Evolutionary conservation across 129 eudicot species (phyloP), one percentile per base, ranked within the genome.

Genomic region (Ambrosia trifida): DNA sequence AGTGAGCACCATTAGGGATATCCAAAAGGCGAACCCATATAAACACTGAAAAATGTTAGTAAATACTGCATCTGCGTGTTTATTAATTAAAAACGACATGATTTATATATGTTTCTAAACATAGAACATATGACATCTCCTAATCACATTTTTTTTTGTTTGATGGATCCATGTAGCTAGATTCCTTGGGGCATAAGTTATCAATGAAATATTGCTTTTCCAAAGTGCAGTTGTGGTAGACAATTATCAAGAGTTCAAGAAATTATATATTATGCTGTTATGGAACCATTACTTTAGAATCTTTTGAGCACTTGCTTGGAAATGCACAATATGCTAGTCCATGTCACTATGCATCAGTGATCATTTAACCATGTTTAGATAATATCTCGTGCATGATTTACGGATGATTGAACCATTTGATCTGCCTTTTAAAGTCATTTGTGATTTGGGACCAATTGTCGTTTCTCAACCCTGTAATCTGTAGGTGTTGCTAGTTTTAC

Each of bases 261-360:
- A 72, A 10, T 30, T 28, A 24, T 38, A 74, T 75, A 28, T 40
- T 40, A 40, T 40, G 44, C 44, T 40, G 44, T 40, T 40, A 40
- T 40, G 54, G 72, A 64, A 65, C 79, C n/a, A 74, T 53, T 20
- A 40, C 79, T 75, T 75, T 66, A 66, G 32, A 41, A 61, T 70
- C 64, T 76, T 76, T 60, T 76, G 70, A 68, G 70, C 70, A 60
- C 75, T 76, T 58, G 7, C 24, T 59, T 76, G 43, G 14, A 68
- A 59, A 24, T 66, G 66, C 66, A 66, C 66, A 75, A 53, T 66
- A 54, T 76, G 80, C 70, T 59, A 59, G 75, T 76, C 17, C 61
- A 75, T 60, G 80, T 76, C 80, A 76, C 60, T 14, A 46, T 46
- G 70, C 75, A 76, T 76, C 63, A 46, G 16, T 31, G 28, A 24